Percentiles rank a stretch among this genome's conserved stretches.
phyloP scores from a whole-genome alignment of 495 filamentous ascomycete genomes.

The Talaromyces thailandensis region DNA sequence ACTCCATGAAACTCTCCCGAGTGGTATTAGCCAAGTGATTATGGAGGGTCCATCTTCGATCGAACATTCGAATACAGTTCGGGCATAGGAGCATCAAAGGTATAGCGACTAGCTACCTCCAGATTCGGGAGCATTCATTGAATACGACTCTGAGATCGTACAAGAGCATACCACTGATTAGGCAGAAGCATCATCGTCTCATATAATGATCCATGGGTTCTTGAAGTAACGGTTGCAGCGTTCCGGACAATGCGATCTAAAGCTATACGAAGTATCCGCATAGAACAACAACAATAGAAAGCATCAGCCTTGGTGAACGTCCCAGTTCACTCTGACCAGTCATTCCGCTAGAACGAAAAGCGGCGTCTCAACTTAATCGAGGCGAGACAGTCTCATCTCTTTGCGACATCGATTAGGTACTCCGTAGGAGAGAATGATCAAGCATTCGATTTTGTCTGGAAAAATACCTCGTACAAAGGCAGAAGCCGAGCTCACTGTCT shows the following conservation, averaged over 20 bases:
- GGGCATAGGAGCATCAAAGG: neutral
- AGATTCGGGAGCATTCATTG: neutral
- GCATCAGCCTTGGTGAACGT: neutral
- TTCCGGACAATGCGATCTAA: neutral
- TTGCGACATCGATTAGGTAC: neutral
- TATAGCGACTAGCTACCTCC: neutral
- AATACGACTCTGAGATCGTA: neutral
- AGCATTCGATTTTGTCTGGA: neutral
- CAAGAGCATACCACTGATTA: neutral
- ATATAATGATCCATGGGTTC: neutral
- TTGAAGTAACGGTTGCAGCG: neutral
- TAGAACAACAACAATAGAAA: neutral
- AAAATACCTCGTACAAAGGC: neutral
- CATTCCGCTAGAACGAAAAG: neutral
- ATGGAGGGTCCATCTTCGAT: neutral
- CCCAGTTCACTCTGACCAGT: neutral
- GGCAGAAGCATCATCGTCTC: neutral
- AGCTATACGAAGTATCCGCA: neutral
- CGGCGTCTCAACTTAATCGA: neutral
- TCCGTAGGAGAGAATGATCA: too few relatives aligned
- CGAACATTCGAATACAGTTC: neutral
- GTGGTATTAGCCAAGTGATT: neutral
- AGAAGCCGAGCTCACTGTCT: neutral
- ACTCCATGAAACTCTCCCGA: neutral
- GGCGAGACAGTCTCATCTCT: neutral